These are phyloP conservation scores for Neoconidiobolus thromboides DNA, from an alignment of 371 early-diverging fungal species.

Conservation along the genomic window DNA sequence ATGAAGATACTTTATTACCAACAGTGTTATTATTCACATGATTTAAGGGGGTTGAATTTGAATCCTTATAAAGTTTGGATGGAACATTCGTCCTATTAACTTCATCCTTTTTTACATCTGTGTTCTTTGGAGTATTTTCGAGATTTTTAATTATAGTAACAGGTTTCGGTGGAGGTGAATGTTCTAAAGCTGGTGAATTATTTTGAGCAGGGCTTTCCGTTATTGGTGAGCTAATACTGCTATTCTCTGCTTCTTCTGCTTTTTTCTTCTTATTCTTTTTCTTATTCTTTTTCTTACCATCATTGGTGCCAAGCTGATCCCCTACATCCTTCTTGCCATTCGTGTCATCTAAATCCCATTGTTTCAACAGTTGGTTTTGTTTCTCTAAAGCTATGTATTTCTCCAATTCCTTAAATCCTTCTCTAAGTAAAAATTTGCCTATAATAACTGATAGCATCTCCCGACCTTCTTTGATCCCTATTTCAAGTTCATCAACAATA, in stretches of 20 bases:
- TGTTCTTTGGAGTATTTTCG: background rate
- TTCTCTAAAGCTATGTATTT: constrained; percentile 44
- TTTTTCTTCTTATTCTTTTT: constrained; percentile 18
- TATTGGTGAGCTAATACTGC: background rate
- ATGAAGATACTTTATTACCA: too few species aligned
- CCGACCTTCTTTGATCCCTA: constrained; percentile 45
- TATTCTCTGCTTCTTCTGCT: constrained; percentile 14
- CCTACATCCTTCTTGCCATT: constrained; percentile 8
- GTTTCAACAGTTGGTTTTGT: constrained; percentile 37
- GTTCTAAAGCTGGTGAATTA: background rate
- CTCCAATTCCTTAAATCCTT: constrained; percentile 47
- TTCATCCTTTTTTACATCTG: background rate
- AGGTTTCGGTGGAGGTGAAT: background rate
- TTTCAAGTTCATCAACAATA: constrained; percentile 34
- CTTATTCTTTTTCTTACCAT: constrained; percentile 8
- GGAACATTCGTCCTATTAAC: background rate
- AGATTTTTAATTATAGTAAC: too few species aligned
- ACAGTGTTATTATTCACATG: too few species aligned
- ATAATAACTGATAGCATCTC: constrained; percentile 43
- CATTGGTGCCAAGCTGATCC: background rate
- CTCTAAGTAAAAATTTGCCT: constrained; percentile 46
- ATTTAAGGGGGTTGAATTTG: too few species aligned
- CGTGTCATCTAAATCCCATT: constrained; percentile 19
- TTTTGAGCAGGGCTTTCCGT: background rate
- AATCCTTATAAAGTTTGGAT: background rate